Base-by-base conservation (phyloP, 1,284 basidiomycete genomes). In the Ceratobasidium sp. region DNA sequence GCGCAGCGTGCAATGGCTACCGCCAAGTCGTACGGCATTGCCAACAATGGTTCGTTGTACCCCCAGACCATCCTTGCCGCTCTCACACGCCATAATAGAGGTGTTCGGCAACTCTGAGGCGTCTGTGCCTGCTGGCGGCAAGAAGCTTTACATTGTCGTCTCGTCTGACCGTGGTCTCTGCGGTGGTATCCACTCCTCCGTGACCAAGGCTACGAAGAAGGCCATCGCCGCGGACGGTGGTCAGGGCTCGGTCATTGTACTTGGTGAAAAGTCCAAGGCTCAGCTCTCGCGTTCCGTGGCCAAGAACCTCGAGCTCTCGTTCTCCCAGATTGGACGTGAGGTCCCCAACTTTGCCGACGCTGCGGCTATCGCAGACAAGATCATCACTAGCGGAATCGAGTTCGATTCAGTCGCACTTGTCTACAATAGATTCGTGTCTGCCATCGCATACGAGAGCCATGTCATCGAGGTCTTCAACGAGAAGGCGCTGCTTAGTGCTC, bases 111-210 rank as follows among this genome's bases (percentile, higher is more conserved):
- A 95, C 81, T 83, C 92, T 41, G 78, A 82, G 75, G 77, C 77
- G 30, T 75, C 79, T 54, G 84, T 88, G 58, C 82, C 88, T 18
- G 88, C 91, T 79, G 79, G 79, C 66, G 86, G 85, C 41, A 85
- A 88, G 78, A 91, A 93, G 80, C 92, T 98, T 77, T 94, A 96
- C 85, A 83, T 99, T 77, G 93, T 96, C 82, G 83, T 97, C 79
- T 98, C 97, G 61, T 98, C 96, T 73, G 97, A 99, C 90, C 97
- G 98, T 86, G 97, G 98, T 85, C 94, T 99, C 74, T 99, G 97
- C 83, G 98, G 98, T 85, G 98, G 98, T 89, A 98, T 99, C 81
- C 97, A 99, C 87, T 98, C 97, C 50, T 96, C 95, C 75, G 93
- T 99, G 80, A 88, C 93, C 78, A 98, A 98, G 85, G 87, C 89